phyloP scores from a whole-genome alignment of 768 basidiomycete genomes.

The Mycena kentingensis region DNA sequence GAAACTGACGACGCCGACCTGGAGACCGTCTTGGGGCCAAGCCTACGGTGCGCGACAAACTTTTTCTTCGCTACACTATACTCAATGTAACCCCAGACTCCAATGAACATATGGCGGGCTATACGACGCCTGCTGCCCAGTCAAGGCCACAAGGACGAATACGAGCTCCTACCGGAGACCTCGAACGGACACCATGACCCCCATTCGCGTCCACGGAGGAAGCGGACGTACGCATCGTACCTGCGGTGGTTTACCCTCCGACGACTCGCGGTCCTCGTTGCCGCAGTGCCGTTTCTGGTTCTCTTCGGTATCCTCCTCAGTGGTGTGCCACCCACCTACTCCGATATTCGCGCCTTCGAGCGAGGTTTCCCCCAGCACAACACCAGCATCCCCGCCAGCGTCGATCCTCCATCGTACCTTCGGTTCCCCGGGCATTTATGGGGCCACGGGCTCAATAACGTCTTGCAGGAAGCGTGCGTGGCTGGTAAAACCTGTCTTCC shows the following conservation, averaged over 20 bases:
- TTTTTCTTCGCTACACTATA: background rate
- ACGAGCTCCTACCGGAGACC: conserved; percentile 15
- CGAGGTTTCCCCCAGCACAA: conserved; percentile 42
- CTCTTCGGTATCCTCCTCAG: conserved; percentile 34
- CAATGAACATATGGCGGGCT: conserved; percentile 6
- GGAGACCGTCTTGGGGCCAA: too few relatives aligned
- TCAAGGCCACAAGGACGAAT: conserved; percentile 5
- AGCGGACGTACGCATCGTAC: conserved; percentile 6
- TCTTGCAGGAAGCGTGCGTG: conserved; percentile 58
- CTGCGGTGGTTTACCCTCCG: conserved; percentile 29
- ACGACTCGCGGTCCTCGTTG: conserved; percentile 28
- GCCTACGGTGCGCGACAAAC: background rate
- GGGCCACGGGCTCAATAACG: conserved; percentile 64
- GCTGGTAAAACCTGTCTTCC: background rate
- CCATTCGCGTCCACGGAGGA: conserved; percentile 13
- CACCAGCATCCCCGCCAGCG: conserved; percentile 17
- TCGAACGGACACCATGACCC: conserved; percentile 12
- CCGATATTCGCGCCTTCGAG: conserved; percentile 39
- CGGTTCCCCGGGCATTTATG: conserved; percentile 57
- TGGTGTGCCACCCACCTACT: conserved; percentile 43
- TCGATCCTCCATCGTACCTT: conserved; percentile 37
- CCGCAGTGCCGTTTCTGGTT: conserved; percentile 26
- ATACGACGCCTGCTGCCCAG: conserved; percentile 1
- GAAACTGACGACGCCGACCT: too few relatives aligned
- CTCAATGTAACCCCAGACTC: background rate